These are phyloP conservation scores for Crithidia acanthocephali DNA, from an alignment of 208 protist genomes.

Conservation along the genomic window DNA sequence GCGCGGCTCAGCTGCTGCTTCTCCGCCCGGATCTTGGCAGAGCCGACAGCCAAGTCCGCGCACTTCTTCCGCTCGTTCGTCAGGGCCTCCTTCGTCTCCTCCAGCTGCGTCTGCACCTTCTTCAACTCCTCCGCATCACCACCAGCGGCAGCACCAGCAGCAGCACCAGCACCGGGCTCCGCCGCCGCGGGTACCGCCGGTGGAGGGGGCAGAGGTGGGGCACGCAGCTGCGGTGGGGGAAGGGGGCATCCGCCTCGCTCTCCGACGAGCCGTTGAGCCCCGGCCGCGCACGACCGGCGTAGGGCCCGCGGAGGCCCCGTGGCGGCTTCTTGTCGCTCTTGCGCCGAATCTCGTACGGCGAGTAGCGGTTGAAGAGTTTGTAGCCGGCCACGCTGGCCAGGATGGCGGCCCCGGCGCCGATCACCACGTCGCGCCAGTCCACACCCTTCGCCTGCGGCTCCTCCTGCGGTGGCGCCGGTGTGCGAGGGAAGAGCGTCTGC, in stretches of 20 bases:
- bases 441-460: conserved; percentile 19
- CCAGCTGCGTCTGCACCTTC: conserved; percentile 55
- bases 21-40: conserved; percentile 63
- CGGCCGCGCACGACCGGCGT: background rate
- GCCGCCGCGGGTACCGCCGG: conserved; percentile 19
- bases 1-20: conserved; percentile 49
- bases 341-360: conserved; percentile 80
- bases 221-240: conserved; percentile 8
- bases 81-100: conserved; percentile 72
- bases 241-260: conserved; percentile 32
- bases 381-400: conserved; percentile 51
- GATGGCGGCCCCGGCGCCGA: conserved; percentile 64
- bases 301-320: conserved; percentile 8
- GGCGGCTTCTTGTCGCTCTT: conserved; percentile 51
- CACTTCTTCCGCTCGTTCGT: conserved; percentile 65
- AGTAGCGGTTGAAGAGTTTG: conserved; percentile 79
- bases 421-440: conserved; percentile 86
- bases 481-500: conserved; percentile 52
- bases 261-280: conserved; percentile 23
- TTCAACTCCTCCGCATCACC: conserved; percentile 46
- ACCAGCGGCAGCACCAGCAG: background rate
- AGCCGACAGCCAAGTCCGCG: conserved; percentile 62
- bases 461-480: conserved; percentile 35
- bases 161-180: conserved; percentile 4
- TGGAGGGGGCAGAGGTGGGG: conserved; percentile 26